These are phyloP conservation scores for Suaeda aralocaspica DNA, from an alignment of 148 eudicot species.

Conservation along the genomic window DNA sequence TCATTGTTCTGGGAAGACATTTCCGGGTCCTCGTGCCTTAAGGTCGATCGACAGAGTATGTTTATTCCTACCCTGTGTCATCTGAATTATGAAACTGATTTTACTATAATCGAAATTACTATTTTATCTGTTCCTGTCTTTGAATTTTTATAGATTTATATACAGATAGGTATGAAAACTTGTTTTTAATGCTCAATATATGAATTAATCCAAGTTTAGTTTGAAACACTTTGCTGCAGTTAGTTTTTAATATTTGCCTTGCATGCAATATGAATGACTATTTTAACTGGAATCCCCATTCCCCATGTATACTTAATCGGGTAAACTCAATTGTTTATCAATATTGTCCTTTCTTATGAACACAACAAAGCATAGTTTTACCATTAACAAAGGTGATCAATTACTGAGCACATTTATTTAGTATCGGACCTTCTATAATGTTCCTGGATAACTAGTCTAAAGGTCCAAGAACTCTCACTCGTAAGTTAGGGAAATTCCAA, in stretches of 20 bases:
- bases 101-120: not conserved
- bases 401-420: too few species aligned
- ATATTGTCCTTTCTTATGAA: not conserved
- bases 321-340: not conserved
- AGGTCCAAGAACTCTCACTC: too few species aligned
- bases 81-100: constrained; percentile 6
- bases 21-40: constrained; percentile 78
- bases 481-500: too few species aligned
- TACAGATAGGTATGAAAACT: not conserved
- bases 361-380: not conserved
- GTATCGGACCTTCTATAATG: too few species aligned
- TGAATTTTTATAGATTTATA: not conserved
- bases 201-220: not conserved
- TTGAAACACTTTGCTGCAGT: not conserved
- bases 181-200: not conserved
- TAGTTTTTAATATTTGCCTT: not conserved
- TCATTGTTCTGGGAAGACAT: constrained; percentile 92
- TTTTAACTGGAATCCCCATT: too few species aligned
- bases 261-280: too few species aligned
- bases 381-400: too few species aligned
- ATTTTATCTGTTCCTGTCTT: not conserved
- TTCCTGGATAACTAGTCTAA: too few species aligned
- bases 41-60: constrained; percentile 52
- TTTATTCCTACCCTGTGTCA: constrained; percentile 10
- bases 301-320: too few species aligned